A percentile compares a stretch with the other conserved stretches of the same genome.
These are phyloP conservation scores for Carex parvula DNA, from an alignment of 176 grass and related monocot genomes.

Conservation along the genomic window DNA sequence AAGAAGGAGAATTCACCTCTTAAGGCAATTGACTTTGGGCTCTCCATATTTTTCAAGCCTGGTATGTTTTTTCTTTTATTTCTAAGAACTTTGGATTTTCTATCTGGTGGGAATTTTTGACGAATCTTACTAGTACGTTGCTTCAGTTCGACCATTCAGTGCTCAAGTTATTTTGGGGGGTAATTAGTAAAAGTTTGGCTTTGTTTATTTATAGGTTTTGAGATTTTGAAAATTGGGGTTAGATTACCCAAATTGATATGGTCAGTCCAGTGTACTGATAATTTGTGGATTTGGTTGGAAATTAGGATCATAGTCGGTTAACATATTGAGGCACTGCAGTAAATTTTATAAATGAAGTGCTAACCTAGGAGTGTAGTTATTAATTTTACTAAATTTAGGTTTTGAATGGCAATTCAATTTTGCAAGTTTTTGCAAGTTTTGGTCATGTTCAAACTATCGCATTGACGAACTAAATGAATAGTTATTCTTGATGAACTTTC, in stretches of 20 bases:
- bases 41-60: conserved; percentile 99
- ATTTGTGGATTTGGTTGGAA: background rate
- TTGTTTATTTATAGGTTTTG: conserved; percentile 11
- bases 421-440: background rate
- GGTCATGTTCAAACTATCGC: background rate
- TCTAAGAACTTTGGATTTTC: conserved; percentile 15
- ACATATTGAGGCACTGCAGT: background rate
- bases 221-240: conserved; percentile 1
- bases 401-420: background rate
- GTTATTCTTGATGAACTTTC: background rate
- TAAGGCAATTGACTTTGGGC: conserved; percentile 93
- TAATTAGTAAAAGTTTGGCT: background rate
- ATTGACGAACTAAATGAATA: background rate
- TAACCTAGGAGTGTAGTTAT: background rate
- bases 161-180: background rate
- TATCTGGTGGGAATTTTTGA: background rate
- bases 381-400: conserved; percentile 8
- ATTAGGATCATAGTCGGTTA: background rate
- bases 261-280: background rate
- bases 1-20: conserved; percentile 98
- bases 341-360: background rate
- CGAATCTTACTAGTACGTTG: background rate
- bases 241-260: background rate
- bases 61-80: conserved; percentile 33
- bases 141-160: background rate